Conservation (phyloP, 192 early-diverging fungal genomes). For the Backusella tuberculispora region DNA sequence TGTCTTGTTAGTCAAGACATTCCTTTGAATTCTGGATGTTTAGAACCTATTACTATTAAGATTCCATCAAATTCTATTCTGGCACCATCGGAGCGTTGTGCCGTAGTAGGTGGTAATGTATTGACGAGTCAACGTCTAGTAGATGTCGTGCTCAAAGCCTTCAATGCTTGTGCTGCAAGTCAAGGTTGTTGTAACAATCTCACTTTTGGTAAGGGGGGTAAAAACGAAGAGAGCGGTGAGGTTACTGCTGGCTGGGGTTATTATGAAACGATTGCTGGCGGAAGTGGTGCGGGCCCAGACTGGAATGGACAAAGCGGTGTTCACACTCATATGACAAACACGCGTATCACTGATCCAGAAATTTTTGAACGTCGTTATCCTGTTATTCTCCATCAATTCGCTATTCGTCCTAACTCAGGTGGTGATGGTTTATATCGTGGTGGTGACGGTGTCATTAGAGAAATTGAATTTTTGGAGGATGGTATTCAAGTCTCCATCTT, state of each 20-base stretch:
- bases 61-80: conserved; percentile 86
- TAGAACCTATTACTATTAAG: conserved; percentile 78
- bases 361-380: conserved; percentile 92
- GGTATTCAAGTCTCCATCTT: conserved; percentile 86
- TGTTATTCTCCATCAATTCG: conserved; percentile 86
- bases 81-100: conserved; percentile 77
- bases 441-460: conserved; percentile 92
- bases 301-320: conserved; percentile 83
- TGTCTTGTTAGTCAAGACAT: conserved; percentile 90
- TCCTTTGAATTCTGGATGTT: conserved; percentile 94
- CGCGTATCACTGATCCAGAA: conserved; percentile 96
- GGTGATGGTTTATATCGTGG: conserved; percentile 78
- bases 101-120: conserved; percentile 98
- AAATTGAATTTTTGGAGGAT: conserved; percentile 89
- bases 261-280: conserved; percentile 92
- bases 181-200: conserved; percentile 97
- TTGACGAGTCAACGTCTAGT: conserved; percentile 91
- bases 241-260: conserved; percentile 86
- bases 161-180: conserved; percentile 87
- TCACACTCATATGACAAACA: conserved; percentile 92
- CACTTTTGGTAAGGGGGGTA: conserved; percentile 84
- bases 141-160: conserved; percentile 91
- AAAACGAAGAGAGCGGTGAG: conserved; percentile 53
- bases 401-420: conserved; percentile 74
- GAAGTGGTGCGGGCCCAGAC: conserved; percentile 82